phyloP scores from a whole-genome alignment of 2,329 filamentous ascomycete species.

The Claviceps pusilla region DNA sequence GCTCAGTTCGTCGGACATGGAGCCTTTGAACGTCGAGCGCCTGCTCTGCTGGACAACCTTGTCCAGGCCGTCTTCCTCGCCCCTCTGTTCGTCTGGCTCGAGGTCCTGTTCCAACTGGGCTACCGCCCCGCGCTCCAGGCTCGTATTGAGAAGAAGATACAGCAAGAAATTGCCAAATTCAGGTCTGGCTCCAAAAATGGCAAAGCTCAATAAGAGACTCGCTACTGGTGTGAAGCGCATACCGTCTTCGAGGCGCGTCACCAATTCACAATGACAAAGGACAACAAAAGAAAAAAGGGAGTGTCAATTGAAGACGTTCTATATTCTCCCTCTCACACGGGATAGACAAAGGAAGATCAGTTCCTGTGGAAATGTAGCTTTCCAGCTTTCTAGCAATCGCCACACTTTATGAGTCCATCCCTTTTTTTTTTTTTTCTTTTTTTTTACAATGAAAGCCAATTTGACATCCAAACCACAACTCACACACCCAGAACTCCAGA shows the following conservation, averaged over 20 bases:
- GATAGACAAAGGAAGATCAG: neutral
- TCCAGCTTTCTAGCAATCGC: neutral
- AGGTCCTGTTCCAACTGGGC: constrained; percentile 76
- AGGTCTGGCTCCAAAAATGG: constrained; percentile 39
- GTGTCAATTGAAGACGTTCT: neutral
- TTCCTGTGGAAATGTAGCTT: neutral
- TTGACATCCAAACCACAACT: neutral
- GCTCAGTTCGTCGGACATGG: constrained; percentile 87
- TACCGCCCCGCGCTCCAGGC: constrained; percentile 79
- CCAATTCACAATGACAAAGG: neutral
- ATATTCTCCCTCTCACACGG: neutral
- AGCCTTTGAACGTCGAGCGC: constrained; percentile 72
- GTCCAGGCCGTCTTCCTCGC: constrained; percentile 85
- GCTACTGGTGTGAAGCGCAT: neutral
- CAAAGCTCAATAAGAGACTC: constrained; percentile 31
- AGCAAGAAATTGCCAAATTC: constrained; percentile 64
- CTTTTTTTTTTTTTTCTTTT: neutral
- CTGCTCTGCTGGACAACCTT: constrained; percentile 79
- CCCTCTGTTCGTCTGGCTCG: constrained; percentile 94
- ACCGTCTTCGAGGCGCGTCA: neutral
- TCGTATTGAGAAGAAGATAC: constrained; percentile 61
- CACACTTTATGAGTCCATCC: neutral
- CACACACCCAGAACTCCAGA: neutral
- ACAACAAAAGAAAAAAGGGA: neutral
- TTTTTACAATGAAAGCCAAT: neutral